Percentiles rank a stretch among this genome's conserved stretches.
Conservation (phyloP, 2,329 filamentous ascomycete genomes). For the Cordyceps cateniannulata region DNA sequence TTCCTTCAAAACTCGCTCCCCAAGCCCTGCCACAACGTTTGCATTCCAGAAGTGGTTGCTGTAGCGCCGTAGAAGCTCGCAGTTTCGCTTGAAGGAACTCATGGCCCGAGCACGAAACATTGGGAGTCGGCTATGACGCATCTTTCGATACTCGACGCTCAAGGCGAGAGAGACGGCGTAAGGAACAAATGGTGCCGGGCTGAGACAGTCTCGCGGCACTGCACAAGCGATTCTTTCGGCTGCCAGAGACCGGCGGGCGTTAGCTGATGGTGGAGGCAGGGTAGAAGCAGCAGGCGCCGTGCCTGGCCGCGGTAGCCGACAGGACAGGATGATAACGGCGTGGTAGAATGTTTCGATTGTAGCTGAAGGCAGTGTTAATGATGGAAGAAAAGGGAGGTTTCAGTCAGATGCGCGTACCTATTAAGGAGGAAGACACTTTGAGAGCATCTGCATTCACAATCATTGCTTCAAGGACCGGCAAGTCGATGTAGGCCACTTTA, state of each 20-base stretch:
- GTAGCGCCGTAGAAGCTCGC: constrained; percentile 44
- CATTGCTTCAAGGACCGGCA: constrained; percentile 52
- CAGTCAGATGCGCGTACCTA: constrained; percentile 34
- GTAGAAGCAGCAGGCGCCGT: constrained; percentile 33
- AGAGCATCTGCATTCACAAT: constrained; percentile 48
- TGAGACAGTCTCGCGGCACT: constrained; percentile 44
- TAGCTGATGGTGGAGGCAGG: constrained; percentile 41
- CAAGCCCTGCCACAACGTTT: constrained; percentile 46
- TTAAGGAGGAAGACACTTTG: constrained; percentile 40
- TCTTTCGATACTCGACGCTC: constrained; percentile 57
- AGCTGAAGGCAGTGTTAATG: constrained; percentile 28
- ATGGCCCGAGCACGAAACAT: constrained; percentile 53
- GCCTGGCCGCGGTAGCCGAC: constrained; percentile 42
- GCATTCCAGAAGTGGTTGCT: constrained; percentile 54
- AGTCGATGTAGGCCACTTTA: constrained; percentile 42
- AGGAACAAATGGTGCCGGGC: constrained; percentile 52
- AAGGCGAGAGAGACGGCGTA: constrained; percentile 56
- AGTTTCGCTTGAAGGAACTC: constrained; percentile 47
- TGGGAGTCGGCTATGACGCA: constrained; percentile 53
- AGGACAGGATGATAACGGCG: constrained; percentile 56
- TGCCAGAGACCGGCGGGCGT: constrained; percentile 50
- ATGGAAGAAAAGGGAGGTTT: rapidly evolving
- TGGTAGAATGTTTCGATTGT: constrained; percentile 60
- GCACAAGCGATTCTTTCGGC: constrained; percentile 51
- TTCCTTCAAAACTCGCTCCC: constrained; percentile 48